Percentiles rank a stretch among this genome's conserved stretches.
Evolutionary conservation across 2,329 filamentous ascomycete genomes (phyloP).

Genomic region (Ophiobolus disseminans): DNA sequence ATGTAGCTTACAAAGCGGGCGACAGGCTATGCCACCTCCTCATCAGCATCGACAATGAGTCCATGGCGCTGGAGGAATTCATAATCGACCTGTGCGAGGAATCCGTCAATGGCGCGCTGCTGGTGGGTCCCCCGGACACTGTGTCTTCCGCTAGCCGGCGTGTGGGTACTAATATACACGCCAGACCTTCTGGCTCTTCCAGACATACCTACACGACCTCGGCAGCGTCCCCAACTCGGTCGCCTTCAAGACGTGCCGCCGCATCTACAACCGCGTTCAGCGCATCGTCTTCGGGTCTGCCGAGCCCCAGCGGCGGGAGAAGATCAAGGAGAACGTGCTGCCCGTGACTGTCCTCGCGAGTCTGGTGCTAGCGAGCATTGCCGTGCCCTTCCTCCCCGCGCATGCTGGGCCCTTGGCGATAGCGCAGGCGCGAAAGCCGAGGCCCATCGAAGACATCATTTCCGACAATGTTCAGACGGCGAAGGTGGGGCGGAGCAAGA

Average conservation of each 20-base stretch:
- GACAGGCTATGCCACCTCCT: slow-evolving; percentile 77
- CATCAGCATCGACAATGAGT: slow-evolving; percentile 88
- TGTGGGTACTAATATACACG: slow-evolving; percentile 27
- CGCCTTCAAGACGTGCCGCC: slow-evolving; percentile 80
- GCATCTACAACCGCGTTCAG: slow-evolving; percentile 88
- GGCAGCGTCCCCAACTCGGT: slow-evolving; percentile 76
- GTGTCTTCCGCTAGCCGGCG: slow-evolving; percentile 28
- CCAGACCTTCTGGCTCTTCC: slow-evolving; percentile 89
- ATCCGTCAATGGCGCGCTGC: slow-evolving; percentile 80
- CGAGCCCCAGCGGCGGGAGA: slow-evolving; percentile 72
- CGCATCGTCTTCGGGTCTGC: slow-evolving; percentile 83
- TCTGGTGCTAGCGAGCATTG: slow-evolving; percentile 78
- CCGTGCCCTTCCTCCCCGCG: slow-evolving; percentile 74
- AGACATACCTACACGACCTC: slow-evolving; percentile 85
- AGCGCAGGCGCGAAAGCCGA: slow-evolving; percentile 79
- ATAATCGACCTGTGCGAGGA: slow-evolving; percentile 85
- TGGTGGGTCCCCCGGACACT: slow-evolving; percentile 63
- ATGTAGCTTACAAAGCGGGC: slow-evolving; percentile 51
- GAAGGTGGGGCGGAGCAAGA: slow-evolving; percentile 72
- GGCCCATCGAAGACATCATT: slow-evolving; percentile 67
- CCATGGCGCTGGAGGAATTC: slow-evolving; percentile 89
- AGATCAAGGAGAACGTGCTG: slow-evolving; percentile 81
- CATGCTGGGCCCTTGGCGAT: slow-evolving; percentile 83
- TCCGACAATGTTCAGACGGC: slow-evolving; percentile 63
- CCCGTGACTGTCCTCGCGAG: slow-evolving; percentile 83